Evolutionary conservation across 2,329 filamentous ascomycete species (phyloP).

Genomic region (Cladophialophora exuberans): DNA sequence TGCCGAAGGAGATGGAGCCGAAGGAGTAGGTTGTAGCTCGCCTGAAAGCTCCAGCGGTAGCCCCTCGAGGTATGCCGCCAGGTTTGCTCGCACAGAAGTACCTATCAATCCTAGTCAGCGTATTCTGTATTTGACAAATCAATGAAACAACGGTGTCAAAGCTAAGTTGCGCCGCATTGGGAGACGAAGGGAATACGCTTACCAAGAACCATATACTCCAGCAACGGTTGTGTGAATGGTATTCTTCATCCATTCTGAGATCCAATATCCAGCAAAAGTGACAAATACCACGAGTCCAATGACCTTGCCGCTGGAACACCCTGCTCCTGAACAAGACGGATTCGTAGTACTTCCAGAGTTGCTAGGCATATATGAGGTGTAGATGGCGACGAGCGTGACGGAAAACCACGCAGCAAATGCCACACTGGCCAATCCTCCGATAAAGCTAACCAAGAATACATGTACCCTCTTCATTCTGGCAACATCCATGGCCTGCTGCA

Average conservation of each 20-base stretch:
- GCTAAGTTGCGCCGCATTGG: too few species aligned
- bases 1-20: conserved; percentile 85
- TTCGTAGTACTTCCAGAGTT: conserved; percentile 47
- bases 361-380: conserved; percentile 77
- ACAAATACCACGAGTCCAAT: conserved; percentile 84
- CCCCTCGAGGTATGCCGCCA: conserved; percentile 70
- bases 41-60: conserved; percentile 80
- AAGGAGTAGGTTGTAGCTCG: conserved; percentile 89
- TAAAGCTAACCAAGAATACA: conserved; percentile 80
- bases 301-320: conserved; percentile 75
- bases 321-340: conserved; percentile 55
- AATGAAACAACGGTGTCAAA: too few species aligned
- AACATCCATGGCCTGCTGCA: conserved; percentile 82
- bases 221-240: conserved; percentile 86
- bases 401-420: conserved; percentile 84
- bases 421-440: conserved; percentile 76
- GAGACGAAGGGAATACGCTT: too few species aligned
- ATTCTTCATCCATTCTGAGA: conserved; percentile 91
- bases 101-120: too few species aligned
- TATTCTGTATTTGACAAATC: too few species aligned
- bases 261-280: conserved; percentile 93
- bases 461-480: conserved; percentile 77
- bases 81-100: conserved; percentile 73
- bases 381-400: conserved; percentile 82
- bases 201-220: conserved; percentile 89